A percentile compares a stretch with the other conserved stretches of the same genome.
Evolutionary conservation across 495 filamentous ascomycete genomes (phyloP).

Genomic region (Aspergillus asperescens): DNA sequence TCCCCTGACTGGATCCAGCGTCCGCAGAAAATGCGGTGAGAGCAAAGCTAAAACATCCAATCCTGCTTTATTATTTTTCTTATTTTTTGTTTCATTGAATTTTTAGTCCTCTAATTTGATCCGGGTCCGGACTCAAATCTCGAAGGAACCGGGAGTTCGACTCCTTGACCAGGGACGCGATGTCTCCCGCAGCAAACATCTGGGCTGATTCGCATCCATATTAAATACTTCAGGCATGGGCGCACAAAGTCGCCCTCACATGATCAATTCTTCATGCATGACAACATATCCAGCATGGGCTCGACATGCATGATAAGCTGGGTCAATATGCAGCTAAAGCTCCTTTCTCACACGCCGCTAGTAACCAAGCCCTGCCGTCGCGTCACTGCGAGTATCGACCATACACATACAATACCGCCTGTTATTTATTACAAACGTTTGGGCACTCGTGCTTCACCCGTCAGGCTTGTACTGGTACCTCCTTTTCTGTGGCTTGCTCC

Average conservation of each 20-base stretch:
- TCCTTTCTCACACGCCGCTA: conserved; percentile 6
- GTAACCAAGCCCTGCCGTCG: neutral
- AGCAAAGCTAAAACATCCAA: conserved; percentile 4
- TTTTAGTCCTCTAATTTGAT: neutral
- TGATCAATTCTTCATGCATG: conserved; percentile 42
- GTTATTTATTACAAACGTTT: neutral
- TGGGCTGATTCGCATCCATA: conserved; percentile 5
- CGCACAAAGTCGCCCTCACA: conserved; percentile 26
- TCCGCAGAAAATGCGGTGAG: conserved; percentile 19
- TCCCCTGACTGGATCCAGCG: conserved; percentile 9
- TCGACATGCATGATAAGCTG: conserved; percentile 14
- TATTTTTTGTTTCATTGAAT: neutral
- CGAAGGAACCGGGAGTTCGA: neutral
- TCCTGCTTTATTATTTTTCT: neutral
- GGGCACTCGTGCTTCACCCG: conserved; percentile 3
- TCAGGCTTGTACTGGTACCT: conserved; percentile 5
- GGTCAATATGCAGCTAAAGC: conserved; percentile 6
- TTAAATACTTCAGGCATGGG: conserved; percentile 1
- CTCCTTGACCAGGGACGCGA: conserved; percentile 1
- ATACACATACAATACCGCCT: neutral
- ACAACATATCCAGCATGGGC: conserved; percentile 19
- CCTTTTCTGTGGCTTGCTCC: neutral
- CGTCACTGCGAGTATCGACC: conserved; percentile 1
- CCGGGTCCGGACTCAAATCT: neutral
- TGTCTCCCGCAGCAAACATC: conserved; percentile 13